These are phyloP conservation scores for Diaporthe nobilis DNA, from an alignment of 2,329 filamentous ascomycete species.

Conservation along the genomic window DNA sequence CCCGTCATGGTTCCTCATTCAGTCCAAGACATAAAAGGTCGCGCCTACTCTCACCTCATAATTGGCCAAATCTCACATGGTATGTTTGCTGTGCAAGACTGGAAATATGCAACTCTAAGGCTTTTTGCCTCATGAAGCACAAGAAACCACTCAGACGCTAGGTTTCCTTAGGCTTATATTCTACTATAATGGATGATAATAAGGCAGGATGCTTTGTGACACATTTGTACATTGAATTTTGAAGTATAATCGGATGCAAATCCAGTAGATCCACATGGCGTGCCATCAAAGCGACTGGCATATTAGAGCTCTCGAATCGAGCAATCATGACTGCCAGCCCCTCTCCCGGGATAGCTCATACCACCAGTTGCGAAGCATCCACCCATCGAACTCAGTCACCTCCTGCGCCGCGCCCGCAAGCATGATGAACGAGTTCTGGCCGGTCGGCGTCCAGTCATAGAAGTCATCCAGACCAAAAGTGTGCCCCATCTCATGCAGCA, in stretches of 20 bases:
- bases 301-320: too few species aligned
- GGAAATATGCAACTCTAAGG: too few species aligned
- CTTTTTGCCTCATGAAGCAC: too few species aligned
- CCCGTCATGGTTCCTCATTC: too few species aligned
- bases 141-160: too few species aligned
- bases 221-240: not conserved
- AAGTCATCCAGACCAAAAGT: conserved; percentile 11
- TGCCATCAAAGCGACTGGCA: not conserved
- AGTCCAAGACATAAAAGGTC: too few species aligned
- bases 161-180: too few species aligned
- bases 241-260: not conserved
- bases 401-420: conserved; percentile 56
- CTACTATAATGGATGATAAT: too few species aligned
- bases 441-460: conserved; percentile 9
- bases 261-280: not conserved
- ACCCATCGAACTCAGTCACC: conserved; percentile 64
- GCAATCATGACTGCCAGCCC: not conserved
- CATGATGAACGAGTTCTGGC: conserved; percentile 49
- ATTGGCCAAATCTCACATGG: too few species aligned
- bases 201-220: too few species aligned
- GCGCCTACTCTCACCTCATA: too few species aligned
- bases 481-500: conserved; percentile 19
- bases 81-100: too few species aligned
- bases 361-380: conserved; percentile 66
- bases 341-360: conserved; percentile 31